Evolutionary conservation across 2,329 filamentous ascomycete species (phyloP).

Genomic region (Pestalotiopsis sp.): DNA sequence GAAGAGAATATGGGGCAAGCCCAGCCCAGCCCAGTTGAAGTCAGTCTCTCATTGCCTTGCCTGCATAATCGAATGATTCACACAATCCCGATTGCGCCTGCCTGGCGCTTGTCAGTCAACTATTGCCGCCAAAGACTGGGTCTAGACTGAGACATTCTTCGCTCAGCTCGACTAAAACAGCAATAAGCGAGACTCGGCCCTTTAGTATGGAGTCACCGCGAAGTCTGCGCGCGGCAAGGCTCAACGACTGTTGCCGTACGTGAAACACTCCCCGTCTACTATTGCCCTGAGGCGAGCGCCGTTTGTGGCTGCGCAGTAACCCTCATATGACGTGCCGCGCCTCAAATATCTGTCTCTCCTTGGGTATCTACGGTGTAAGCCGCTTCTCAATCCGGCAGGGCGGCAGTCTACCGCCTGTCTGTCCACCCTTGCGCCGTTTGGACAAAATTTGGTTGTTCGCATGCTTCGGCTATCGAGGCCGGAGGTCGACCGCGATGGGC

Average conservation of each 20-base stretch:
- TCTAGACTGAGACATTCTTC: conserved; percentile 9
- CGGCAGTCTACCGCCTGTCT: neutral
- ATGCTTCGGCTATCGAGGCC: neutral
- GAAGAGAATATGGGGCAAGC: neutral
- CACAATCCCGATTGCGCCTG: neutral
- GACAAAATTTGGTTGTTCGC: neutral
- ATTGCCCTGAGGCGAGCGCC: neutral
- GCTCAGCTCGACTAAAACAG: conserved; percentile 2
- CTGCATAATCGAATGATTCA: conserved; percentile 1
- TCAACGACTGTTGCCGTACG: conserved; percentile 14
- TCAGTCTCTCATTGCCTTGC: neutral
- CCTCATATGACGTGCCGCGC: neutral
- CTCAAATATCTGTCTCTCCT: neutral
- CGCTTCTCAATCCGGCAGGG: neutral
- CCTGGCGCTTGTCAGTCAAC: neutral
- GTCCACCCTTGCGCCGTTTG: neutral
- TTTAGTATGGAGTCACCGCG: neutral
- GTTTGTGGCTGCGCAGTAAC: neutral
- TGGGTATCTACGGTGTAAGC: neutral
- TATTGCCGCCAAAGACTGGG: conserved; percentile 10
- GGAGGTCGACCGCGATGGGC: neutral
- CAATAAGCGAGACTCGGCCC: conserved; percentile 1
- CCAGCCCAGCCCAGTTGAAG: neutral
- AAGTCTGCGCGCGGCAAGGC: neutral
- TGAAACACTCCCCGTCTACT: conserved; percentile 20